Conservation (phyloP, 805 yeast genomes). For the Candida ortonii region DNA sequence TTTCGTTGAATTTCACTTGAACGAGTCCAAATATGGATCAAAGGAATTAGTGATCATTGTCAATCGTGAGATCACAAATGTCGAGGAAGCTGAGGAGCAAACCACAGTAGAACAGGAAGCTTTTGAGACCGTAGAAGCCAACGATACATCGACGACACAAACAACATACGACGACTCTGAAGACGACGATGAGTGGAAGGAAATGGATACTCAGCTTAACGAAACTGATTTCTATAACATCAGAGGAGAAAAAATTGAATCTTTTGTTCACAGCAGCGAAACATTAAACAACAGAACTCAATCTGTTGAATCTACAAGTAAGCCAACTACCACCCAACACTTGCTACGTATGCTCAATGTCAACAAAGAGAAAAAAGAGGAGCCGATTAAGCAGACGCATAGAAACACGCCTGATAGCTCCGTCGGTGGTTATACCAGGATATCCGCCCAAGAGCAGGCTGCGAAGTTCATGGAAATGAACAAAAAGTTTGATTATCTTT, state of each 20-base stretch:
- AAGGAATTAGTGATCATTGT: slow-evolving; percentile 22
- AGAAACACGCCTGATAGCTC: slow-evolving; percentile 37
- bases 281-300: slow-evolving; percentile 11
- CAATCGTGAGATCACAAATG: slow-evolving; percentile 16
- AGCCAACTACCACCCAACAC: slow-evolving; percentile 2
- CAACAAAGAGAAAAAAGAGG: slow-evolving; percentile 7
- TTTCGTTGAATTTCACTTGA: slow-evolving; percentile 28
- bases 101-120: neutral
- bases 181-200: slow-evolving; percentile 70
- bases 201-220: slow-evolving; percentile 79
- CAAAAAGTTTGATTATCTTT: slow-evolving; percentile 51
- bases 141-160: slow-evolving; percentile 1
- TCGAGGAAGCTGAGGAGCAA: neutral
- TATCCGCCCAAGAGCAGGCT: slow-evolving; percentile 84
- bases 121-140: neutral
- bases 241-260: slow-evolving; percentile 61
- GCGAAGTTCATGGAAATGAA: slow-evolving; percentile 57
- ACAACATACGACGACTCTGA: slow-evolving; percentile 19
- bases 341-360: slow-evolving; percentile 4
- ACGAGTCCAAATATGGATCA: slow-evolving; percentile 11
- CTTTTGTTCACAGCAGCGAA: slow-evolving; percentile 31
- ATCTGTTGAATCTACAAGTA: slow-evolving; percentile 4
- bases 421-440: slow-evolving; percentile 79
- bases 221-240: slow-evolving; percentile 72
- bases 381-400: slow-evolving; percentile 1